A percentile compares a stretch with the other conserved stretches of the same genome.
Evolutionary conservation across 2,329 filamentous ascomycete genomes (phyloP).

Genomic region (Alternaria gansuensis): DNA sequence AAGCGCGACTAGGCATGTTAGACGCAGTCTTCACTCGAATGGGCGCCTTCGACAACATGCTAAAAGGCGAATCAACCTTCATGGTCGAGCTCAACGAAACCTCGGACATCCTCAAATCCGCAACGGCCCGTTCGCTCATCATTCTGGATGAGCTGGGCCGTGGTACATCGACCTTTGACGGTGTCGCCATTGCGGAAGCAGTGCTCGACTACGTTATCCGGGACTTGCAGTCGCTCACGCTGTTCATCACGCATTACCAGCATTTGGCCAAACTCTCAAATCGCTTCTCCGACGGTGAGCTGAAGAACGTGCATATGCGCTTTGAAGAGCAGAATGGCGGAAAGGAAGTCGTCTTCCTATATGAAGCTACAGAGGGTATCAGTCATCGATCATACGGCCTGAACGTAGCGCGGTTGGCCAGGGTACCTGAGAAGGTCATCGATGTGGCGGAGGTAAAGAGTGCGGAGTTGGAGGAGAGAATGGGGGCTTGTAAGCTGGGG

Average conservation of each 20-base stretch:
- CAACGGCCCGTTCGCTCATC: conserved; percentile 83
- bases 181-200: conserved; percentile 92
- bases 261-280: conserved; percentile 77
- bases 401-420: conserved; percentile 88
- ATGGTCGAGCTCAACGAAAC: conserved; percentile 98
- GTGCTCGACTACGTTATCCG: conserved; percentile 86
- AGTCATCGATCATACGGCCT: conserved; percentile 94
- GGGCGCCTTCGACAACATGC: conserved; percentile 95
- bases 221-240: conserved; percentile 76
- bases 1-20: conserved; percentile 78
- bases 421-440: conserved; percentile 78
- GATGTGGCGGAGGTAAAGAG: conserved; percentile 84
- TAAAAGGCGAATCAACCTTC: conserved; percentile 93
- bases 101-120: conserved; percentile 86
- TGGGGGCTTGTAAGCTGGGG: conserved; percentile 44
- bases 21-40: conserved; percentile 96
- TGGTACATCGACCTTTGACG: conserved; percentile 94
- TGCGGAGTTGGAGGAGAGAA: conserved; percentile 76
- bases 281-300: conserved; percentile 69
- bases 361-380: conserved; percentile 89
- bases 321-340: conserved; percentile 67
- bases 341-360: conserved; percentile 90
- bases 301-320: conserved; percentile 93
- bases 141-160: conserved; percentile 94
- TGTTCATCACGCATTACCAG: conserved; percentile 99